Evolutionary conservation across 176 grass and related monocot genomes (phyloP), one percentile per base, ranked within the genome.

Genomic region (Zea mays): DNA sequence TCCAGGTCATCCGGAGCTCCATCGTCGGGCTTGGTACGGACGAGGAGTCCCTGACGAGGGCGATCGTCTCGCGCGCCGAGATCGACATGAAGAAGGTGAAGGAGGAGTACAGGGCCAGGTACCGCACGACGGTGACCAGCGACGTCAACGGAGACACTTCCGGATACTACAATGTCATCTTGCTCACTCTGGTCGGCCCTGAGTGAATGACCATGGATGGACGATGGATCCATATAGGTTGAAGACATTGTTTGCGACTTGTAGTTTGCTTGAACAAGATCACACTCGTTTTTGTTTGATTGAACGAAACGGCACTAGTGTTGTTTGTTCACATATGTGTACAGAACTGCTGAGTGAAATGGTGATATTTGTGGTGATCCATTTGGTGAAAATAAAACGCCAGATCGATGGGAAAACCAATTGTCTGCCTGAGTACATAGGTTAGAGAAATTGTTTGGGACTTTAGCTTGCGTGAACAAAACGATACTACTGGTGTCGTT

Each of bases 11-110:
- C 67, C 85, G 87, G 36, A 80, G 43, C 81, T 97, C 93, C 14
- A 89, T 97, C 17, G 20, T 85, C 7, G 90, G 90, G 47, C 71
- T 97, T 5, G 93, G 91, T 63, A 97, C 94, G 2, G 91, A 97
- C 33, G 94, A 93, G 83, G 71, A 75, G 15, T 78, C 76, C 12
- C 94, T 97, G 40, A 97, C 86, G 1, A 91, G 94, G 72, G 91
- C 27, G 4, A 87, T 97, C 0, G 82, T 93, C 15, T 83, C 74
- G 8, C 82, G 94, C 17, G 84, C 91, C 1, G 91, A 97, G 85
- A 82, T 93, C 6, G 94, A 97, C 79, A 61, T 97, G 91, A 76
- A 86, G 67, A 88, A 89, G 67, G 87, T 97, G 46, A 91, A 93
- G 51, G 88, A 91, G 49, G 94, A 88, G 72, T 97, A 97, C 79